Evolutionary conservation across 2,329 filamentous ascomycete species (phyloP).

Genomic region (Paracamarosporium sp.): DNA sequence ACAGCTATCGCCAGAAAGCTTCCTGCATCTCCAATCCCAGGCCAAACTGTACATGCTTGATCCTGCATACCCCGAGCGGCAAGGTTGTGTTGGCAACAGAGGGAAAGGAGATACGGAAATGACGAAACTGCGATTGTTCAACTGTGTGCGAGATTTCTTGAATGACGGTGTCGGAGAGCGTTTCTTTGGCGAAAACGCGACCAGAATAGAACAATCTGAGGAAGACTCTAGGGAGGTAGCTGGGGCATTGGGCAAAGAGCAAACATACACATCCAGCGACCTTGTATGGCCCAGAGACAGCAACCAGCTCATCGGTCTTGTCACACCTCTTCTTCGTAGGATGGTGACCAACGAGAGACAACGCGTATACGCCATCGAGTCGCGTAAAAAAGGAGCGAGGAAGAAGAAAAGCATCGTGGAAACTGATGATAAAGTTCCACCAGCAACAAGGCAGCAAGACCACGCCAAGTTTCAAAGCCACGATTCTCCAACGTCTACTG

Average conservation of each 20-base stretch:
- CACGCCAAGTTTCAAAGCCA: not conserved
- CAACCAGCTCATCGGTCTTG: conserved; percentile 62
- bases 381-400: conserved; percentile 56
- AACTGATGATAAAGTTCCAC: not conserved
- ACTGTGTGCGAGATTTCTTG: conserved; percentile 63
- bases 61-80: conserved; percentile 60
- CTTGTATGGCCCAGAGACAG: conserved; percentile 63
- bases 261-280: conserved; percentile 42
- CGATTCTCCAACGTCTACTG: not conserved
- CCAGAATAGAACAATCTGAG: conserved; percentile 33
- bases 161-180: conserved; percentile 58
- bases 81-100: conserved; percentile 64
- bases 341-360: conserved; percentile 69
- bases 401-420: conserved; percentile 35
- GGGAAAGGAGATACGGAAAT: conserved; percentile 63
- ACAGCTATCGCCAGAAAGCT: conserved; percentile 63
- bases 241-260: conserved; percentile 49
- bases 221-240: conserved; percentile 42
- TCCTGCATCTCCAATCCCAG: conserved; percentile 61
- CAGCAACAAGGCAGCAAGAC: not conserved
- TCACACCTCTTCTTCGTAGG: conserved; percentile 63
- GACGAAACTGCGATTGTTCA: conserved; percentile 63
- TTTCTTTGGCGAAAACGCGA: conserved; percentile 54
- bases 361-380: conserved; percentile 63
- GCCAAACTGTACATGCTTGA: conserved; percentile 66